phyloP scores from a whole-genome alignment of 257 asterid species.

The Datura wrightii region DNA sequence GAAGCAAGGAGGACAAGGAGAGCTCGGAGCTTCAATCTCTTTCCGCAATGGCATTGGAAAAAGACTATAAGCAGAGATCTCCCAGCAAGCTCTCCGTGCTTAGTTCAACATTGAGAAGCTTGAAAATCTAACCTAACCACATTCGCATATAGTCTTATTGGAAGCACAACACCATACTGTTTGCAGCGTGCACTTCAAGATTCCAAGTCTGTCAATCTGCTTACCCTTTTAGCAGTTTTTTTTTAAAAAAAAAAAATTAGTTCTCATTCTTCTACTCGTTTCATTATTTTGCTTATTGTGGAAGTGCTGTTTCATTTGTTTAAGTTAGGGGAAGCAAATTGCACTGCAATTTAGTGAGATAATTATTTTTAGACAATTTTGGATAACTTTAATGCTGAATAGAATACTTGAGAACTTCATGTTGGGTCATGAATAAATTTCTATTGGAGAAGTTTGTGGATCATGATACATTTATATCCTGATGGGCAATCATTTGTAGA shows the following conservation, averaged over 20 bases:
- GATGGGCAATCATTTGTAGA: no score
- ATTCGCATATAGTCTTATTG: conserved; percentile 12
- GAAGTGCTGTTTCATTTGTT: not conserved
- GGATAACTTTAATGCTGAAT: not conserved
- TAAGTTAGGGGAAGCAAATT: conserved; percentile 23
- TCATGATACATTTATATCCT: no score
- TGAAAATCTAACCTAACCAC: conserved; percentile 64
- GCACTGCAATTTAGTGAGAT: not conserved
- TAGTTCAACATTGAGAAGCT: conserved; percentile 60
- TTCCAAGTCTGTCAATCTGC: conserved; percentile 23
- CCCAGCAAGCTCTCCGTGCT: conserved; percentile 62
- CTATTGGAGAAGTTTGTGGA: no score
- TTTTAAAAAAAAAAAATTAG: not conserved
- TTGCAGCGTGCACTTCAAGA: not conserved
- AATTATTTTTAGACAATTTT: conserved; percentile 24
- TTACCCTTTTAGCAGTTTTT: not conserved
- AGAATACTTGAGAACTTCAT: not conserved
- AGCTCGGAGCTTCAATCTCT: conserved; percentile 73
- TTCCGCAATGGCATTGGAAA: conserved; percentile 72
- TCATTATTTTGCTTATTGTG: conserved; percentile 16
- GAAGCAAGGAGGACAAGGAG: conserved; percentile 90
- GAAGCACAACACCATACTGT: conserved; percentile 9
- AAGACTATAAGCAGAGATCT: conserved; percentile 70
- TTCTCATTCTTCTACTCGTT: conserved; percentile 1
- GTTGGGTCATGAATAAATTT: not conserved